Evolutionary conservation across 2,329 filamentous ascomycete species (phyloP), one percentile per base, ranked within the genome.

Genomic region (Sordariomycetes sp.): DNA sequence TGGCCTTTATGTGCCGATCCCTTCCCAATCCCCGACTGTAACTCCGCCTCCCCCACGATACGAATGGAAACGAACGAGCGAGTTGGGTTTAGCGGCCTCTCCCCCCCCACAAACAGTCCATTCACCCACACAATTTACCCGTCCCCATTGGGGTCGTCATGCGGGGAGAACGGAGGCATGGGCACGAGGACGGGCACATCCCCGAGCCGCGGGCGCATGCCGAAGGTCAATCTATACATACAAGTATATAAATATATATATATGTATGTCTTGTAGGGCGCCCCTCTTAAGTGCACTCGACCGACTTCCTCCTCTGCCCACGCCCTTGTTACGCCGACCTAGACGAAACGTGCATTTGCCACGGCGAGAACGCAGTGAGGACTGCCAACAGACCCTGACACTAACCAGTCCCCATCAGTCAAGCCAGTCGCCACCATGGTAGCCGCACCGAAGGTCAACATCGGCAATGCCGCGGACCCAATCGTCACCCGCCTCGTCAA

Each of bases 401-500:
- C 39, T 13, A 48, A n/a, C 39, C 3, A 48, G 42, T n/a, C 15
- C 45, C 20, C n/a, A 22, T 12, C n/a, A 50, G 5, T 20, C 10
- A 12, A 50, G 8, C 2, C 15, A 50, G 20, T 22, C 45, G 45
- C 45, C 45, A 24, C 45, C 2, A 50, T 50, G 45, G 45, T 24
- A 7, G n/a, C 12, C 20, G 42, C n/a, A 20, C 17, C 32, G 24
- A 57, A 53, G 20, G 39, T 57, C 24, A 57, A 57, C 25, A 34
- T 53, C 51, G 56, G 56, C 3, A 54, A n/a, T 15, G 36, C 56
- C 13, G 56, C 35, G 24, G 64, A 69, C 63, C 59, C 67, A 59
- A 52, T 69, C 58, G 62, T 69, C 60, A 68, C 68, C 13, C 67
- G 65, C 59, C 64, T 68, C 54, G 66, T 66, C 25, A 59, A 60